phyloP scores from a whole-genome alignment of 495 filamentous ascomycete species.

The Diplogelasinospora grovesii region DNA sequence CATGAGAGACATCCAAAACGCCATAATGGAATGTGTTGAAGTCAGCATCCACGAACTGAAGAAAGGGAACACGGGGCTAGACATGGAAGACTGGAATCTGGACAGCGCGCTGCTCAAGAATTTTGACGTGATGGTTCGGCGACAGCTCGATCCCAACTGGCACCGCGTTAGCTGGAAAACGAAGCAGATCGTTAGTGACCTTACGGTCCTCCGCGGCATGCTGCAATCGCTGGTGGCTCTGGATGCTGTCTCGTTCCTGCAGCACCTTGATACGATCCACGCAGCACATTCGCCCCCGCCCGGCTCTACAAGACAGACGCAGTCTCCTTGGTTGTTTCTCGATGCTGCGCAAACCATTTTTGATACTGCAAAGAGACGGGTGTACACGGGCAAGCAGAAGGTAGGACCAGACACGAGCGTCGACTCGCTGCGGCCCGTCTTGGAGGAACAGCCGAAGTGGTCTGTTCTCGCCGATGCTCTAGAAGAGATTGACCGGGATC shows the following conservation, averaged over 20 bases:
- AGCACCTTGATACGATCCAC: constrained; percentile 89
- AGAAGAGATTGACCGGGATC: constrained; percentile 87
- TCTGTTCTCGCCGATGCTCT: constrained; percentile 75
- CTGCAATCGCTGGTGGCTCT: constrained; percentile 79
- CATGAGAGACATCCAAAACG: constrained; percentile 90
- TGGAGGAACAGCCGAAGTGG: constrained; percentile 97
- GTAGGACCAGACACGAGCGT: constrained; percentile 36
- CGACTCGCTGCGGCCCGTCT: constrained; percentile 72
- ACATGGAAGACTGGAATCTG: constrained; percentile 96
- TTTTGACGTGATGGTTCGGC: constrained; percentile 81
- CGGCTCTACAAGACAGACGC: constrained; percentile 77
- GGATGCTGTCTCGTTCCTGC: constrained; percentile 85
- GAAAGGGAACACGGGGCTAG: constrained; percentile 79
- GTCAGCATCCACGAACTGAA: constrained; percentile 86
- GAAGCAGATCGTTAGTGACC: constrained; percentile 83
- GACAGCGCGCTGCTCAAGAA: constrained; percentile 90
- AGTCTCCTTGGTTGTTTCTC: constrained; percentile 94
- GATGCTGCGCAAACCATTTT: constrained; percentile 95
- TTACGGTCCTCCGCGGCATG: constrained; percentile 79
- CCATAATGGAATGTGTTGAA: constrained; percentile 94
- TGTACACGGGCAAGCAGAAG: constrained; percentile 57
- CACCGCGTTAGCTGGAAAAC: constrained; percentile 94
- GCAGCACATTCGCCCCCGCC: constrained; percentile 84
- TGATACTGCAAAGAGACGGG: constrained; percentile 78
- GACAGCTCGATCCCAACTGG: constrained; percentile 95